Conservation (phyloP, 1,139 yeast species). For the Yamadazyma buinensis region DNA sequence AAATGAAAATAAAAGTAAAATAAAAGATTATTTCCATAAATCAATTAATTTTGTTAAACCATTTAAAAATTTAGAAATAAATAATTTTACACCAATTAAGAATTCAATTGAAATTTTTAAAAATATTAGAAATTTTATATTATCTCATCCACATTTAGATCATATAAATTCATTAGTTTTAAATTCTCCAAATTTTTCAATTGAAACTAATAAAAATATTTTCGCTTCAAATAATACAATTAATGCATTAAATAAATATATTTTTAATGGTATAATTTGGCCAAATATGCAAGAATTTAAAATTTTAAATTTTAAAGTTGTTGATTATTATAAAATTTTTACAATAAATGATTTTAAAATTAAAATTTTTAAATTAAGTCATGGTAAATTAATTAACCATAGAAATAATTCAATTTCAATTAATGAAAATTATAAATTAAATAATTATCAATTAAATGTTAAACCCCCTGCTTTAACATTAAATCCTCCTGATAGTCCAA, state of each 20-base stretch:
- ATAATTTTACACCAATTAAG: constrained; percentile 15
- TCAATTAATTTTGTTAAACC: constrained; percentile 21
- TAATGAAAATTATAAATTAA: constrained; percentile 10
- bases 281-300: constrained; percentile 57
- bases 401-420: constrained; percentile 12
- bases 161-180: constrained; percentile 68
- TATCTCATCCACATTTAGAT: constrained; percentile 85
- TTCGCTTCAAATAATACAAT: constrained; percentile 56
- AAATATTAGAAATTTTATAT: constrained; percentile 43
- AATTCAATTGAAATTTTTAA: constrained; percentile 29
- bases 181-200: constrained; percentile 59
- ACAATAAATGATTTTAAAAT: constrained; percentile 21
- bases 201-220: constrained; percentile 32
- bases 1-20: constrained; percentile 19
- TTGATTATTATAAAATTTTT: constrained; percentile 16
- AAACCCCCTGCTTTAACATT: too few relatives aligned
- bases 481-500: too few relatives aligned
- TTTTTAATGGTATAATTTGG: constrained; percentile 80
- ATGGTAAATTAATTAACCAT: constrained; percentile 27
- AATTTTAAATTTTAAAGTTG: constrained; percentile 19
- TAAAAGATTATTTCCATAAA: constrained; percentile 19
- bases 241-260: constrained; percentile 46
- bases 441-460: neutral
- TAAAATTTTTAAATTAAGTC: constrained; percentile 36
- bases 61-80: constrained; percentile 14